Percentiles rank a stretch among this genome's conserved stretches.
Conservation (phyloP, 169 alveolate genomes). For the Eimeria sp. region DNA sequence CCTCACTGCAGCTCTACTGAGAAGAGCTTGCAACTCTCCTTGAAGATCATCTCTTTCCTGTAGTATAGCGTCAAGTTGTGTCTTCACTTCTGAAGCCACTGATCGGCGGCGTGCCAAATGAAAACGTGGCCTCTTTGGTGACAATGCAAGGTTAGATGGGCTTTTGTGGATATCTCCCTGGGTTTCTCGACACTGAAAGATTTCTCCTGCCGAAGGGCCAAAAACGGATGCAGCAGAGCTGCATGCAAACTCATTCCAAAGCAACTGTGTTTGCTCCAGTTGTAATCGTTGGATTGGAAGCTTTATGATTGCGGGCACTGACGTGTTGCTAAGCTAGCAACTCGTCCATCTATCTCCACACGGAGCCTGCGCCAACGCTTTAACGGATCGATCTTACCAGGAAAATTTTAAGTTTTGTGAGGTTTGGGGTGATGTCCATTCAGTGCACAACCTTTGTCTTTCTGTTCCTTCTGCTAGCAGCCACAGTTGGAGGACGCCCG, state of each 20-base stretch:
- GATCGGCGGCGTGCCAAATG: slow-evolving; percentile 8
- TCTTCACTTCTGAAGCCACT: slow-evolving; percentile 12
- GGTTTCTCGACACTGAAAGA: neutral
- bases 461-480: neutral
- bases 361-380: neutral
- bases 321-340: neutral
- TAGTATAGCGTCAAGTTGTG: slow-evolving; percentile 16
- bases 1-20: slow-evolving; percentile 59
- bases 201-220: neutral
- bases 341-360: neutral
- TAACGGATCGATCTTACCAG: neutral
- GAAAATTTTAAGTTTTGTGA: slow-evolving; percentile 3
- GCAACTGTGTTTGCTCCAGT: neutral
- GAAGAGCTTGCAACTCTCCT: slow-evolving; percentile 19
- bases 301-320: neutral
- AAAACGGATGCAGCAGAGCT: slow-evolving; percentile 2
- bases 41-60: slow-evolving; percentile 3
- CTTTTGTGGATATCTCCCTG: neutral
- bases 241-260: neutral
- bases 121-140: neutral
- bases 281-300: neutral
- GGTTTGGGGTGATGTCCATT: neutral
- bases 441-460: neutral
- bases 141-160: neutral
- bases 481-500: slow-evolving; percentile 56